Evolutionary conservation across 1,139 yeast species (phyloP).

Genomic region (Hanseniaspora sp.): DNA sequence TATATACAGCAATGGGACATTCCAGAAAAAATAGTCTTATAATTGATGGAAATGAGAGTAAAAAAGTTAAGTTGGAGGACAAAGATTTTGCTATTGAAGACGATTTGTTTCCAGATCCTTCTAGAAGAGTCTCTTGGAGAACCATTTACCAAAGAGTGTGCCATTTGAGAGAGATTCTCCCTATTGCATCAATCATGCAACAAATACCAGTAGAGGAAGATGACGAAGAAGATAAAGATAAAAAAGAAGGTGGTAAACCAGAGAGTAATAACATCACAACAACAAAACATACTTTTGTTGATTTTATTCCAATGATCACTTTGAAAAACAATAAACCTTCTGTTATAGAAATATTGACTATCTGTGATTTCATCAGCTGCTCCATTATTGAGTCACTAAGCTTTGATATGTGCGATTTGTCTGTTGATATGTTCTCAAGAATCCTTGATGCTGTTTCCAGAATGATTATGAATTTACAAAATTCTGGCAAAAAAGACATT

Average conservation of each 20-base stretch:
- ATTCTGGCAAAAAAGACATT: slow-evolving; percentile 37
- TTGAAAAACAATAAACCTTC: slow-evolving; percentile 65
- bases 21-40: not conserved
- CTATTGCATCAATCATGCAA: slow-evolving; percentile 80
- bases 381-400: slow-evolving; percentile 62
- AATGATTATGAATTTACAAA: slow-evolving; percentile 43
- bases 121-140: slow-evolving; percentile 16
- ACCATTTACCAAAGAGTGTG: slow-evolving; percentile 75
- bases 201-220: slow-evolving; percentile 53
- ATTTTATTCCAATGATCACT: slow-evolving; percentile 55
- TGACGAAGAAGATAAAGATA: not conserved
- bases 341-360: slow-evolving; percentile 59
- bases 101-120: slow-evolving; percentile 13
- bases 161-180: slow-evolving; percentile 81
- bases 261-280: not conserved
- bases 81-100: slow-evolving; percentile 17
- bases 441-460: slow-evolving; percentile 39
- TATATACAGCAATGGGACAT: too few species aligned
- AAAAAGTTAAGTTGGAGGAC: slow-evolving; percentile 16
- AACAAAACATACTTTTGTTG: slow-evolving; percentile 35
- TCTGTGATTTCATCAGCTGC: slow-evolving; percentile 62
- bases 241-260: not conserved
- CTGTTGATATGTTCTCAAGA: slow-evolving; percentile 53
- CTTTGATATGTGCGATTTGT: slow-evolving; percentile 56
- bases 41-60: slow-evolving; percentile 1